Evolutionary conservation across 768 basidiomycete species (phyloP), one percentile per base, ranked within the genome.

Genomic region (Gyrodon lividus): DNA sequence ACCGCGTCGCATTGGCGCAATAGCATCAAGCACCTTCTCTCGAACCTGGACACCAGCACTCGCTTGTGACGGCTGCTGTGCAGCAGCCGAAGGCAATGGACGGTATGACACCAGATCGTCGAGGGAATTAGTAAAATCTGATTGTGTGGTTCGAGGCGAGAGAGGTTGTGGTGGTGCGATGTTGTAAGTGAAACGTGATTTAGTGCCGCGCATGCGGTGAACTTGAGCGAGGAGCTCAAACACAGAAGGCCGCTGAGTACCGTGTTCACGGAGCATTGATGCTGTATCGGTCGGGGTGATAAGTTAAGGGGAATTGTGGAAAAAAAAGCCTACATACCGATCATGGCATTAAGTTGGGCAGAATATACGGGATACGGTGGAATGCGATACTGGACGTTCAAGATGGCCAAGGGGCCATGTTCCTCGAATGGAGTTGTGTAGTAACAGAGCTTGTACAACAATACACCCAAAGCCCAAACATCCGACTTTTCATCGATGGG

Each of bases 391-490:
- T 95, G 92, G 31, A 95, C 95, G 63, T 98, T 98, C 56, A 98
- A 77, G 56, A 98, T 98, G 2, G 97, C 97, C 46, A 99, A 74
- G 2, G 92, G 90, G 0, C 96, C 96, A 60, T 98, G 94, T 64
- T 98, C 96, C 69, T 99, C 97, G 63, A 99, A 99, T 0, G 97
- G 97, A 0, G 97, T 99, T 0, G 95, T 99, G 70, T 99, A 99
- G 72, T 98, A 99, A 70, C 97, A 98, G 13, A 99, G 82, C 75
- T 98, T 99, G 77, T 98, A 99, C 13, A 99, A 78, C 53, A 99
- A 74, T 14, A 98, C 94, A 20, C 96, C 97, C 20, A 99, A 78
- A 0, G 97, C 97, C 97, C 97, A 99, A 0, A 99, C 87, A 62
- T 99, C 96, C 68, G 88, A 90, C 73, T 94, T 96, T 69, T 95